Conservation (phyloP, 2,329 filamentous ascomycete genomes). For the Ceratocystis smalleyi region DNA sequence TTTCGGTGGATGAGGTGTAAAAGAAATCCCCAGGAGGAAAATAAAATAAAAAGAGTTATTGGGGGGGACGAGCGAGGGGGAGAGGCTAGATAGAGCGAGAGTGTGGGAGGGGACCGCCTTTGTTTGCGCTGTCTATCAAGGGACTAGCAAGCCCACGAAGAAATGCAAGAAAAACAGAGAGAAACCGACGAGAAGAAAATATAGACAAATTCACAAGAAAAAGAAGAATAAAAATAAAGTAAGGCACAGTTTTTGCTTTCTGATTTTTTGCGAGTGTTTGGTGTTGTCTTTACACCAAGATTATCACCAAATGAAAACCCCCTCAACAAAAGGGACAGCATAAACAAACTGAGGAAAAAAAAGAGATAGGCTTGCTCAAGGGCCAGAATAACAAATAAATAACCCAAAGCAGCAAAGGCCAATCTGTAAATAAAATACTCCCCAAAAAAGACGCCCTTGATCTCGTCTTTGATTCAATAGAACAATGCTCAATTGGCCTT, state of each 20-base stretch:
- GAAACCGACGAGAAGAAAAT: background rate
- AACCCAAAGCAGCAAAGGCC: constrained; percentile 11
- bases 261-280: background rate
- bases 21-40: background rate
- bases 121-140: constrained; percentile 7
- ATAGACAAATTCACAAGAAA: background rate
- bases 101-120: background rate
- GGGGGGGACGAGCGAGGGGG: constrained; percentile 3
- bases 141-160: background rate
- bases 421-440: constrained; percentile 2
- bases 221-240: background rate
- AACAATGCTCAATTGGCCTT: background rate
- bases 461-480: background rate
- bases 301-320: background rate
- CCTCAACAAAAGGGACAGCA: background rate
- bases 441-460: background rate
- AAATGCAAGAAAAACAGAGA: background rate
- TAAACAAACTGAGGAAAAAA: background rate
- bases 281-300: background rate
- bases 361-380: constrained; percentile 2
- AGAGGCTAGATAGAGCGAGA: constrained; percentile 9
- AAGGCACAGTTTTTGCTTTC: background rate
- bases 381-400: constrained; percentile 15
- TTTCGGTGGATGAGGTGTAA: background rate
- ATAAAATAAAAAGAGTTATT: constrained; percentile 5